A percentile compares a stretch with the other conserved stretches of the same genome.
These are phyloP conservation scores for Neurospora sp. DNA, from an alignment of 495 filamentous ascomycete genomes.

Conservation along the genomic window DNA sequence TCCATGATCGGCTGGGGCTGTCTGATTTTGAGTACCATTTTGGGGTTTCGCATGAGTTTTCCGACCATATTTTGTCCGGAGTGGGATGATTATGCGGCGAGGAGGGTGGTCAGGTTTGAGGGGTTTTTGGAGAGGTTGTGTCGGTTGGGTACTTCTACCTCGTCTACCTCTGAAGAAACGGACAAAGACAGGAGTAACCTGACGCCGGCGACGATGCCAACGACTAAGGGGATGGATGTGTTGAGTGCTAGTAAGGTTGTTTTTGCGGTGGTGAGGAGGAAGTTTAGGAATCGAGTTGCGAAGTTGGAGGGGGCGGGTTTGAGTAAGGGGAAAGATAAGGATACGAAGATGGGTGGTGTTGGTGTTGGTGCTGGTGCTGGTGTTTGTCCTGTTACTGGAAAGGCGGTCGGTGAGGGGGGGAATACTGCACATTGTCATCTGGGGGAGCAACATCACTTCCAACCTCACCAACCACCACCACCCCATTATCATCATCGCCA, in stretches of 20 bases:
- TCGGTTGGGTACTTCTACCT: neutral
- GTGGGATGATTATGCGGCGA: constrained; percentile 27
- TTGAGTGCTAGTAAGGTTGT: constrained; percentile 30
- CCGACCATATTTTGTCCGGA: constrained; percentile 23
- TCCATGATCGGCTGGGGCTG: constrained; percentile 23
- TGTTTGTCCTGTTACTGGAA: neutral
- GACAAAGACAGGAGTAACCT: neutral
- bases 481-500: neutral
- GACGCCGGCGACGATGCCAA: neutral
- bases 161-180: neutral
- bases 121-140: constrained; percentile 21
- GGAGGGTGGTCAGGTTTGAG: constrained; percentile 22
- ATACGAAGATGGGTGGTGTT: neutral
- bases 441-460: neutral
- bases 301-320: constrained; percentile 16
- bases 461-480: neutral
- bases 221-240: constrained; percentile 19
- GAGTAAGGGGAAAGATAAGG: neutral
- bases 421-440: neutral
- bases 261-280: constrained; percentile 26
- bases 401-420: neutral
- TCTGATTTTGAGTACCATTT: constrained; percentile 27
- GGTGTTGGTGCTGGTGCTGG: neutral
- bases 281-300: constrained; percentile 27
- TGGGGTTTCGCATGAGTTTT: constrained; percentile 33